Conservation (phyloP, 2,329 filamentous ascomycete genomes). For the Alternaria longipes region DNA sequence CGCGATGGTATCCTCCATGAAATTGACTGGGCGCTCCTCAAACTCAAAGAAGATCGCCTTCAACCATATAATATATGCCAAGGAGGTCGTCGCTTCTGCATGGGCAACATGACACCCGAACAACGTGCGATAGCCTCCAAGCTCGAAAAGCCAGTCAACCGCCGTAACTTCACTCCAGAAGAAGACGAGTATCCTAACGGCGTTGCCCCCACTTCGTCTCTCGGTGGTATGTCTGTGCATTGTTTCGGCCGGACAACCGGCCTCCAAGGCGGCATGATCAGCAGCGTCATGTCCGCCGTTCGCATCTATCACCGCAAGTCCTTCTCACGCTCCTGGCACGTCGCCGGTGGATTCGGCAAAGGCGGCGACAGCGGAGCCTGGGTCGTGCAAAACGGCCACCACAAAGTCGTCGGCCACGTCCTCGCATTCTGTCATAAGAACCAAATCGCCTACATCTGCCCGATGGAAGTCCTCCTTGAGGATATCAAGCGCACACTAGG, state of each 20-base stretch:
- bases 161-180: conserved; percentile 46
- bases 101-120: conserved; percentile 34
- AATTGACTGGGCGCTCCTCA: conserved; percentile 94
- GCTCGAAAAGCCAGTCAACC: conserved; percentile 47
- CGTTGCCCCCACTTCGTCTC: conserved; percentile 66
- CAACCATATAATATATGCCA: conserved; percentile 78
- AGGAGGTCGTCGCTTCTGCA: conserved; percentile 55
- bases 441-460: conserved; percentile 87
- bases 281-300: conserved; percentile 80
- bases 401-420: conserved; percentile 86
- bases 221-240: conserved; percentile 82
- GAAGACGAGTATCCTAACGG: conserved; percentile 63
- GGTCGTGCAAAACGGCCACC: conserved; percentile 83
- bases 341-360: conserved; percentile 70
- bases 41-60: conserved; percentile 75
- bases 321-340: conserved; percentile 76
- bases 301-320: conserved; percentile 86
- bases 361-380: conserved; percentile 94
- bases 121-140: conserved; percentile 43
- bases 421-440: conserved; percentile 86
- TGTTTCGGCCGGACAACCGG: conserved; percentile 90
- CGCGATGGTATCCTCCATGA: conserved; percentile 81
- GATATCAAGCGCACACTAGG: conserved; percentile 84
- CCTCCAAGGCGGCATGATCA: conserved; percentile 79
- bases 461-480: conserved; percentile 88